phyloP scores from a whole-genome alignment of 2,329 filamentous ascomycete species.

The Parasarocladium wereldwijsianum region DNA sequence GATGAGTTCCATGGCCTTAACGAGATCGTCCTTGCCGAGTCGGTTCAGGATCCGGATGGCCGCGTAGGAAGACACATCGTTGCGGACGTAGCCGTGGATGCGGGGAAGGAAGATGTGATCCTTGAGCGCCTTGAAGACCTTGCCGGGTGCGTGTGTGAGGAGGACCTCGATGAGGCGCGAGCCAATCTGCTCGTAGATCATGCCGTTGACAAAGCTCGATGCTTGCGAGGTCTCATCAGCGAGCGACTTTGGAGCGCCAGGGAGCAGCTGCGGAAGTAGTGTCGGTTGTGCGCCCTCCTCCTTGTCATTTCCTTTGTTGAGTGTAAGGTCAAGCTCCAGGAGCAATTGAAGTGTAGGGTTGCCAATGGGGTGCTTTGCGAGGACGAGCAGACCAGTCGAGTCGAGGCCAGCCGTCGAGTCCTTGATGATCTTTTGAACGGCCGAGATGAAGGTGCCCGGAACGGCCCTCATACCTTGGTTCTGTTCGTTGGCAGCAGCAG shows the following conservation, averaged over 20 bases:
- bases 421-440: conserved; percentile 67
- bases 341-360: conserved; percentile 89
- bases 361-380: conserved; percentile 79
- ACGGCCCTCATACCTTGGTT: conserved; percentile 39
- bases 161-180: conserved; percentile 83
- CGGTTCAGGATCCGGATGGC: conserved; percentile 71
- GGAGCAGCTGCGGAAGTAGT: conserved; percentile 64
- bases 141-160: conserved; percentile 65
- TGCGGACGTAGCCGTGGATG: conserved; percentile 68
- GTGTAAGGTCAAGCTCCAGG: conserved; percentile 68
- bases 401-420: conserved; percentile 65
- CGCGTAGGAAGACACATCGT: conserved; percentile 81
- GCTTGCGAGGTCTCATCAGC: conserved; percentile 59
- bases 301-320: conserved; percentile 37
- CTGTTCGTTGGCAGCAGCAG: conserved; percentile 32
- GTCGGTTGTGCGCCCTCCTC: conserved; percentile 23
- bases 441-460: conserved; percentile 62
- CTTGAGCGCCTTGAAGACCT: conserved; percentile 81
- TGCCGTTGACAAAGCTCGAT: conserved; percentile 63
- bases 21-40: conserved; percentile 73
- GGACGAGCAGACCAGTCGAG: conserved; percentile 62
- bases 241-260: conserved; percentile 57
- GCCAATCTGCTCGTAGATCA: conserved; percentile 82
- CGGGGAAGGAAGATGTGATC: conserved; percentile 64
- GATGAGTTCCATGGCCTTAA: conserved; percentile 56